Evolutionary conservation across 176 grass and related monocot species (phyloP).

Genomic region (Ensete ventricosum): DNA sequence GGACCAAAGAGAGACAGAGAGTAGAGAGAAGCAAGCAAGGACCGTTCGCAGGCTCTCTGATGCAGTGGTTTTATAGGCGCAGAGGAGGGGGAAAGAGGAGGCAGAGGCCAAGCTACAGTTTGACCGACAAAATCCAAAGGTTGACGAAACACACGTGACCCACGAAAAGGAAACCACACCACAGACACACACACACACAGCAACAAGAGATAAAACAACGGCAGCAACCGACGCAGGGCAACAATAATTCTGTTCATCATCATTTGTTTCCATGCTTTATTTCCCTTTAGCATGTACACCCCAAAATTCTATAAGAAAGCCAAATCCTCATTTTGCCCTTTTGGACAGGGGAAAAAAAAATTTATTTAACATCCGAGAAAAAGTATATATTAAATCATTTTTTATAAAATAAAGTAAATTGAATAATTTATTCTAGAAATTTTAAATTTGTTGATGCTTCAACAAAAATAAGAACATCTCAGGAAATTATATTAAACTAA

Average conservation of each 20-base stretch:
- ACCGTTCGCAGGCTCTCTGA: not conserved
- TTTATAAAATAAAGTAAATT: no score
- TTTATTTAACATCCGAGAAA: no score
- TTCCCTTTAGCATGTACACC: not conserved
- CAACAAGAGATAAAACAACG: not conserved
- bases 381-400: no score
- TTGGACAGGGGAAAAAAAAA: no score
- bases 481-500: no score
- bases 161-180: slow-evolving; percentile 1
- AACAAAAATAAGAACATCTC: no score
- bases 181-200: no score
- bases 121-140: not conserved
- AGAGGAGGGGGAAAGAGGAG: not conserved
- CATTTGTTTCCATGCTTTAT: not conserved
- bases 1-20: not conserved
- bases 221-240: not conserved
- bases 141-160: slow-evolving; percentile 16
- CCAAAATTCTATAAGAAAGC: not conserved
- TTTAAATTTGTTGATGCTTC: no score
- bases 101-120: not conserved
- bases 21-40: not conserved
- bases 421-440: no score
- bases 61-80: not conserved
- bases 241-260: not conserved
- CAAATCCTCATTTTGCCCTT: not conserved